A percentile compares a stretch with the other conserved stretches of the same genome.
Conservation (phyloP, 768 basidiomycete genomes). For the Porphyrellus cyaneotinctus region DNA sequence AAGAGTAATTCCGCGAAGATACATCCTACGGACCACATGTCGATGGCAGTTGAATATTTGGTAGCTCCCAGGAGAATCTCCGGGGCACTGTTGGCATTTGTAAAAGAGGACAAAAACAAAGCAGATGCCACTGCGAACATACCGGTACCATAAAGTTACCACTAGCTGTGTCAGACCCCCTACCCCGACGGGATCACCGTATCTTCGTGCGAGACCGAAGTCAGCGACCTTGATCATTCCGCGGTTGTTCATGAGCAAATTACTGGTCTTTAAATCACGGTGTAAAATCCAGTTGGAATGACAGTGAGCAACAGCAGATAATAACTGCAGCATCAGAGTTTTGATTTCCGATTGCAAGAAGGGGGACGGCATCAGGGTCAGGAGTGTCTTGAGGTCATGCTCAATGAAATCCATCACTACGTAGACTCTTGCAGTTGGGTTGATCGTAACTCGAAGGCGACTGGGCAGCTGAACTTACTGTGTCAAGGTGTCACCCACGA, state of each 20-base stretch:
- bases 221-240: slow-evolving; percentile 99
- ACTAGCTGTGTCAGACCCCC: slow-evolving; percentile 98
- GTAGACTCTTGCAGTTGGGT: slow-evolving; percentile 66
- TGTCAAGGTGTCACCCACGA: slow-evolving; percentile 96
- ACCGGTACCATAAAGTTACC: slow-evolving; percentile 99
- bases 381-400: slow-evolving; percentile 95
- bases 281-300: slow-evolving; percentile 98
- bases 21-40: slow-evolving; percentile 99
- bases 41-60: slow-evolving; percentile 92
- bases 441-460: slow-evolving; percentile 6
- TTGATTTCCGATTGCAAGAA: slow-evolving; percentile 99
- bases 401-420: slow-evolving; percentile 99
- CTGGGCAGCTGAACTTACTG: slow-evolving; percentile 66
- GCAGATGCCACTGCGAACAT: slow-evolving; percentile 27
- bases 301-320: slow-evolving; percentile 91
- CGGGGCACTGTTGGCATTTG: slow-evolving; percentile 60
- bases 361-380: slow-evolving; percentile 92
- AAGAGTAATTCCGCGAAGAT: slow-evolving; percentile 95
- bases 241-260: slow-evolving; percentile 97
- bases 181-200: slow-evolving; percentile 93
- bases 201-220: slow-evolving; percentile 93
- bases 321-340: slow-evolving; percentile 88
- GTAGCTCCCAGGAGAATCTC: slow-evolving; percentile 92
- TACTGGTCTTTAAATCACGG: slow-evolving; percentile 95
- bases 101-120: slow-evolving; percentile 9